Conservation (phyloP, 768 basidiomycete genomes). For the Lentinula guzmanii region DNA sequence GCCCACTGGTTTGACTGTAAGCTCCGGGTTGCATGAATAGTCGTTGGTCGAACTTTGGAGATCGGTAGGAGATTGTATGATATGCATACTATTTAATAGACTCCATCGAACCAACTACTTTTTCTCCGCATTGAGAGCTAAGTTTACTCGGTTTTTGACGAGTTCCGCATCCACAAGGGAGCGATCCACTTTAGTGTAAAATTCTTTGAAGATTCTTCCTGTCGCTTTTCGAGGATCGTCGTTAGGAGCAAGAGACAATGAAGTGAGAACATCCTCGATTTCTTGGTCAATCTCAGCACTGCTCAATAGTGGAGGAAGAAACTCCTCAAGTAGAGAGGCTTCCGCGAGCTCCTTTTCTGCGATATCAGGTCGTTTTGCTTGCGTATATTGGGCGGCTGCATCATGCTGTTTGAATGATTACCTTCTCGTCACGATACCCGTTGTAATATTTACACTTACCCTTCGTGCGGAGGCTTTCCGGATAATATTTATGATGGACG, state of each 20-base stretch:
- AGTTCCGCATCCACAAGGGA: slow-evolving; percentile 49
- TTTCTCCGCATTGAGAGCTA: slow-evolving; percentile 20
- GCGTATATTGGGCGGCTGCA: slow-evolving; percentile 47
- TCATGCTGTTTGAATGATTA: slow-evolving; percentile 37
- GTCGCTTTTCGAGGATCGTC: slow-evolving; percentile 24
- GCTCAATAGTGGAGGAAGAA: slow-evolving; percentile 58
- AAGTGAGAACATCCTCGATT: slow-evolving; percentile 23
- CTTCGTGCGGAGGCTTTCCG: slow-evolving; percentile 54
- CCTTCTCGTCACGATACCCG: slow-evolving; percentile 2
- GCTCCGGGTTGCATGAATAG: not conserved
- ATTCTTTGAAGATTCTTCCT: slow-evolving; percentile 54
- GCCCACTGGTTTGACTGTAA: too few species aligned
- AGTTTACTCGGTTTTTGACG: slow-evolving; percentile 47
- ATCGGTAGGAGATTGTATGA: not conserved
- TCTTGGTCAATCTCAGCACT: slow-evolving; percentile 48
- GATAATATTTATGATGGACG: slow-evolving; percentile 45
- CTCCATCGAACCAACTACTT: not conserved
- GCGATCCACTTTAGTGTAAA: slow-evolving; percentile 58
- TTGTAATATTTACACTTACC: slow-evolving; percentile 23
- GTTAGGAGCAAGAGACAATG: slow-evolving; percentile 6
- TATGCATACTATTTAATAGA: not conserved
- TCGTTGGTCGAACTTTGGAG: not conserved
- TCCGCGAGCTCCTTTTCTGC: slow-evolving; percentile 58
- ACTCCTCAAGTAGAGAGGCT: slow-evolving; percentile 44
- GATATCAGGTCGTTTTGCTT: slow-evolving; percentile 58